Evolutionary conservation across 2,329 filamentous ascomycete genomes (phyloP), one percentile per base, ranked within the genome.

Genomic region (Blumeria hordei): DNA sequence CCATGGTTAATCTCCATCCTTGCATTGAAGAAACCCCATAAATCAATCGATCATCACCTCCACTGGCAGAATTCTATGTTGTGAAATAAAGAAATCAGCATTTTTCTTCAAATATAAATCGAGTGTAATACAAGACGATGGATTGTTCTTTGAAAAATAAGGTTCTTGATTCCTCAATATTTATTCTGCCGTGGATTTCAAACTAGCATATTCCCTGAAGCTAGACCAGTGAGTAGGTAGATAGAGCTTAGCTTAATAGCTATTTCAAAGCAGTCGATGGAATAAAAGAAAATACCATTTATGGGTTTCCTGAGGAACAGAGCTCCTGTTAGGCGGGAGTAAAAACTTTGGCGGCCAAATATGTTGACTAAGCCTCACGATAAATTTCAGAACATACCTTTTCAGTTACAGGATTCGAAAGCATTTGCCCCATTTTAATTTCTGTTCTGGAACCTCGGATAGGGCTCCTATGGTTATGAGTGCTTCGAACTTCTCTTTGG

Each of bases 1-100:
- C 92, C 92, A 98, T 98, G 74, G 86, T 94, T 72, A 98, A 96
- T 72, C 92, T 85, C 92, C 92, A 98, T 74, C 92, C 92, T 72
- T 98, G 92, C 92, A 98, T 98, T 70, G 88, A 88, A 61, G 92
- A 98, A 61, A 96, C 81, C 67, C 92, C 92, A 70, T 85, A 98
- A 67, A 92, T 71, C 67, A 94, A 80, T 67, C 86, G 82, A 61
- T 94, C 88, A 85, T 96, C 88, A 72, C 87, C 81, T 70, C 88
- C 88, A 67, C 81, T 81, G 68, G 83, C 81, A 65, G 92, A 98
- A 71, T 81, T 75, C 92, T 96, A 12, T 51, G 67, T 57, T 37
- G 21, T 21, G 43, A 33, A 12, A 8, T 47, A 28, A 28, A 11
- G 18, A 3, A 28, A 10, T 28, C 16, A 47, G 16, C 44, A 28